These are phyloP conservation scores for Elaeis oleifera DNA, from an alignment of 202 grass and related monocot species.

Conservation along the genomic window DNA sequence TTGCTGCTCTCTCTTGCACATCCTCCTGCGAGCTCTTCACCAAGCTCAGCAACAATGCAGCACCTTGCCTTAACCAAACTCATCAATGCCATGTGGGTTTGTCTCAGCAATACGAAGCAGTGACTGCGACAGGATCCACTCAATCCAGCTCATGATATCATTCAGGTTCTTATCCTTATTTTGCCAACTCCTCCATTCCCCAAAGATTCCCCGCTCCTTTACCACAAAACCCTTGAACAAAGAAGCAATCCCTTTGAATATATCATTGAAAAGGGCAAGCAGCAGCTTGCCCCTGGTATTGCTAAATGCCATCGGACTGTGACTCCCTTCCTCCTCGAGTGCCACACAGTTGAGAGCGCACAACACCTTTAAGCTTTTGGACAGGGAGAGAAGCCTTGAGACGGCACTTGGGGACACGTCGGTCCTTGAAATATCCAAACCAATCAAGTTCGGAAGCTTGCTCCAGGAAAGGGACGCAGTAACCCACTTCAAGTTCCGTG, in stretches of 20 bases:
- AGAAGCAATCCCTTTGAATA: slow-evolving; percentile 41
- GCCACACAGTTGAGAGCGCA: slow-evolving; percentile 52
- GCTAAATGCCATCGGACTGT: slow-evolving; percentile 48
- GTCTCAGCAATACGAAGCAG: slow-evolving; percentile 72
- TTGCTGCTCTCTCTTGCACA: slow-evolving; percentile 86
- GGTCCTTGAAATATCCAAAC: slow-evolving; percentile 75
- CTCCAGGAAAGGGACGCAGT: slow-evolving; percentile 64
- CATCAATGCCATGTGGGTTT: slow-evolving; percentile 67
- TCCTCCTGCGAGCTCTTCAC: slow-evolving; percentile 76
- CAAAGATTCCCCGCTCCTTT: slow-evolving; percentile 53
- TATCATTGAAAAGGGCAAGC: slow-evolving; percentile 51
- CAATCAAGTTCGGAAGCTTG: slow-evolving; percentile 67
- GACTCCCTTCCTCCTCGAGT: slow-evolving; percentile 61
- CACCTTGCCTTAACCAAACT: slow-evolving; percentile 90
- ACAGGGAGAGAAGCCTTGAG: slow-evolving; percentile 60
- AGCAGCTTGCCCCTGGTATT: slow-evolving; percentile 79
- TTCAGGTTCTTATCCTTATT: slow-evolving; percentile 43
- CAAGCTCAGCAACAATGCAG: slow-evolving; percentile 63
- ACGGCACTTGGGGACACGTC: slow-evolving; percentile 65
- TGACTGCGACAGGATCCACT: slow-evolving; percentile 78
- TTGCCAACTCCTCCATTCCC: slow-evolving; percentile 43
- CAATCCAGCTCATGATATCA: slow-evolving; percentile 76
- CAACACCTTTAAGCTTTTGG: slow-evolving; percentile 73
- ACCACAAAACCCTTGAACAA: slow-evolving; percentile 37
- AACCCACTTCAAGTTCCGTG: slow-evolving; percentile 74